Base-by-base conservation (phyloP, 106 monocot genomes). In the Allium cepa region DNA sequence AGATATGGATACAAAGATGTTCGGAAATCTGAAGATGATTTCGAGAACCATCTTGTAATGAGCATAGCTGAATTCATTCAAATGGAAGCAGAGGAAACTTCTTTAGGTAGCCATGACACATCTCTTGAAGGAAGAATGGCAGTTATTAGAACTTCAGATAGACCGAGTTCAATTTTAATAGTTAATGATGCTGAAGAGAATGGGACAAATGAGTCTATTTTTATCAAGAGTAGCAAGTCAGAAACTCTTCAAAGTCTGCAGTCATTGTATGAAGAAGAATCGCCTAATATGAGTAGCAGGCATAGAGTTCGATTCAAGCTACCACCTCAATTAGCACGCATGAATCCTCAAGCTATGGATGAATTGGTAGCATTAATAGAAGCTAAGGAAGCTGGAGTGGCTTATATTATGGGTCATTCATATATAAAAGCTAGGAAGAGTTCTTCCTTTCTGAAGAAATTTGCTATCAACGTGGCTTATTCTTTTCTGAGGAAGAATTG, bases 401-500 rank as follows among this genome's bases (percentile, higher is more conserved):
- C 93, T 0, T 94, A 94, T 68, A 74, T 94, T 51, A 80, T 94
- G 68, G 83, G 83, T 28, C 83, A 83, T 55, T 79, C 79, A 0
- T 83, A 79, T 69, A 75, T 83, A 55, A 83, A 83, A 64, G 79
- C 83, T 3, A 75, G 83, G 78, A 79, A 65, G 59, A 79, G 56
- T 22, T 83, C 83, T 3, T 72, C 78, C 4, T 79, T 79, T 26
- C 14, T 83, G 50, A 83, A 83, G 75, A 83, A 79, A 72, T 75
- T 83, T 69, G 78, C 66, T 56, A 83, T 83, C 26, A 62, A 79
- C 53, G 78, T 79, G 58, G 83, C 89, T 55, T 94, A 94, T 71
- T 94, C 93, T 57, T 94, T 94, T 70, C 81, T 94, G 11, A 60
- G 93, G 7, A 94, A 94, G 76, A 94, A 94, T 53, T 94, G 93